Evolutionary conservation across 148 eudicot genomes (phyloP).

Genomic region (Vaccinium corymbosum): DNA sequence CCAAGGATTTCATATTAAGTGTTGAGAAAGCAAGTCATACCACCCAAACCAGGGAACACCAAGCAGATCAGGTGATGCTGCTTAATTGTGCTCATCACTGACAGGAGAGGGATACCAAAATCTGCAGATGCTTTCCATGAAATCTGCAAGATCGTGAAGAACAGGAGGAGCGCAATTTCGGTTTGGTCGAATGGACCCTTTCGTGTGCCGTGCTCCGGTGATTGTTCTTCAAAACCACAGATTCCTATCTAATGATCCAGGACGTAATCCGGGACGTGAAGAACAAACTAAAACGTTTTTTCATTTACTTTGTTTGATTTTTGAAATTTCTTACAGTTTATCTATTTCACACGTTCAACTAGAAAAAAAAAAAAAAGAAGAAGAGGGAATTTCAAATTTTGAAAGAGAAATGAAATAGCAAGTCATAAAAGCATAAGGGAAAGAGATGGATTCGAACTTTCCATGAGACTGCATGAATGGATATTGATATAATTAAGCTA

Average conservation of each 20-base stretch:
- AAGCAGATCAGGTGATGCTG: not conserved
- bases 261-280: too few species aligned
- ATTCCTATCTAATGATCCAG: too few species aligned
- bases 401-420: too few species aligned
- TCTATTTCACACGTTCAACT: too few species aligned
- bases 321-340: too few species aligned
- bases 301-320: too few species aligned
- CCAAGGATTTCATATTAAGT: not conserved
- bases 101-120: not conserved
- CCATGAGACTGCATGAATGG: not conserved
- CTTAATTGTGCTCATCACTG: not conserved
- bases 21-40: not conserved
- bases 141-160: not conserved
- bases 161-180: not conserved
- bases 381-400: too few species aligned
- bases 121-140: not conserved
- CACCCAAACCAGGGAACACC: not conserved
- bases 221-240: not conserved
- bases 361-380: too few species aligned
- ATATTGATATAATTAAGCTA: not conserved
- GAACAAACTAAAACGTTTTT: too few species aligned
- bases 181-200: not conserved
- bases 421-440: too few species aligned
- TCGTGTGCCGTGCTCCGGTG: not conserved
- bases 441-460: too few species aligned